phyloP scores from a whole-genome alignment of 208 protist genomes.

The Acanthamoeba culbertsoni region DNA sequence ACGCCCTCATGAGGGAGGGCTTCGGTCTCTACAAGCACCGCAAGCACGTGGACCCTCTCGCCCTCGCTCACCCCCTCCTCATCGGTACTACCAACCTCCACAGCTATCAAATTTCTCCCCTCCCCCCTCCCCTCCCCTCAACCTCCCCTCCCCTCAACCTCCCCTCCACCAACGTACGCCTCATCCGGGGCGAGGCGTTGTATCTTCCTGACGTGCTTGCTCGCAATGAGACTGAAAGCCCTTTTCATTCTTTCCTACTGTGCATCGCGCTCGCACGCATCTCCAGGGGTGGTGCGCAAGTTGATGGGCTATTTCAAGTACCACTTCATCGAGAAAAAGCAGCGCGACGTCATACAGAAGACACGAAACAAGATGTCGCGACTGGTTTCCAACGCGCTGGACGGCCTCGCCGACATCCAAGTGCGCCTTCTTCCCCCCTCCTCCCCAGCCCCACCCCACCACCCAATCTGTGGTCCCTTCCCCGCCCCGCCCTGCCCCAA shows the following conservation, averaged over 20 bases:
- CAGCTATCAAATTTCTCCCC: no score
- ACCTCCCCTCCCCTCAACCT: no score
- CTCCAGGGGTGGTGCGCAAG: background rate
- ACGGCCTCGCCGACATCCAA: conserved; percentile 68
- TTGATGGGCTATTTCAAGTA: conserved; percentile 62
- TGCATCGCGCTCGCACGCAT: background rate
- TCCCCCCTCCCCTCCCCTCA: no score
- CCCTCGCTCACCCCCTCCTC: conserved; percentile 63
- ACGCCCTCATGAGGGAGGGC: conserved; percentile 38
- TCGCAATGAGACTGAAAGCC: no score
- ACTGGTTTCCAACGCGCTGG: conserved; percentile 63
- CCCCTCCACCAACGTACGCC: no score
- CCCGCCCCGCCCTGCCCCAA: no score
- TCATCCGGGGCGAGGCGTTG: no score
- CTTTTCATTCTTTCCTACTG: no score
- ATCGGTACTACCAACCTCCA: conserved; percentile 50
- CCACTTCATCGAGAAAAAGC: conserved; percentile 64
- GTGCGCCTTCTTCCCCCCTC: no score
- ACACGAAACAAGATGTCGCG: conserved; percentile 63
- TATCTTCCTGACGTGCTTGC: no score
- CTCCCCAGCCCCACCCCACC: no score
- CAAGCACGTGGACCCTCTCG: conserved; percentile 61
- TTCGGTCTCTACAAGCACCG: conserved; percentile 34
- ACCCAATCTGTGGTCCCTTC: no score
- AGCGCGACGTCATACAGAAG: conserved; percentile 51